Base-by-base conservation (phyloP, 2,329 filamentous ascomycete species). In the Pseudocercospora macadamiae region DNA sequence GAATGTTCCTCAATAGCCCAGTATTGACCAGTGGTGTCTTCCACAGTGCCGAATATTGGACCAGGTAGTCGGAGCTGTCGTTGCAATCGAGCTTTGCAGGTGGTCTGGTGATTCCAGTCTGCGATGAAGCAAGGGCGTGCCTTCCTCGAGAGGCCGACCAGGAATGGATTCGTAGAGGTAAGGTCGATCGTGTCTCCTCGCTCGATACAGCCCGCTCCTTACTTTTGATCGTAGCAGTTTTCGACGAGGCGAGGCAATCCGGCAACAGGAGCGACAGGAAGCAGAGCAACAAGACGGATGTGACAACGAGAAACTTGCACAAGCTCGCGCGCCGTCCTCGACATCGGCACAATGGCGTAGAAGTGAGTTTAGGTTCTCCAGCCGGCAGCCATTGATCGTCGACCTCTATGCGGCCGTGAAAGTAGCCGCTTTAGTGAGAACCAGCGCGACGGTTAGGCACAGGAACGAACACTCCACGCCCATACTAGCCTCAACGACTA, bases 401-500 rank as follows among this genome's bases (percentile, higher is more conserved):
- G 25, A 48, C 45, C 23, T 48, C 45, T 48, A 30, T 19, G 45
- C 45, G 39, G 39, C 39, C 39, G n/a, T 21, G 19, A 45, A 12
- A 3, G 39, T 45, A 45, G 39, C 39, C 39, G 19, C 21, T 45
- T 45, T 45, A 25, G 39, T 45, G 7, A 45, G 39, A 45, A 45
- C 39, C 39, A 45, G 39, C 39, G 21, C 39, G 19, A 45, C 39
- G 39, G 45, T 19, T 30, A 26, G 36, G 16, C 4, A n/a, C n/a
- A n/a, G n/a, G 44, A 26, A 26, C 25, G 21, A 12, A 5, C 8
- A 26, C 21, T 23, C 14, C 44, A 23, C 10, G 4, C 21, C 44
- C 44, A 16, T 48, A 12, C 44, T 48, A 48, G 44, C 44, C 44
- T n/a, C 44, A 48, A 48, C 44, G 44, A 48, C 44, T 23, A 48